phyloP scores from a whole-genome alignment of 164 flowering plant genomes.

The Dillenia suffruticosa region DNA sequence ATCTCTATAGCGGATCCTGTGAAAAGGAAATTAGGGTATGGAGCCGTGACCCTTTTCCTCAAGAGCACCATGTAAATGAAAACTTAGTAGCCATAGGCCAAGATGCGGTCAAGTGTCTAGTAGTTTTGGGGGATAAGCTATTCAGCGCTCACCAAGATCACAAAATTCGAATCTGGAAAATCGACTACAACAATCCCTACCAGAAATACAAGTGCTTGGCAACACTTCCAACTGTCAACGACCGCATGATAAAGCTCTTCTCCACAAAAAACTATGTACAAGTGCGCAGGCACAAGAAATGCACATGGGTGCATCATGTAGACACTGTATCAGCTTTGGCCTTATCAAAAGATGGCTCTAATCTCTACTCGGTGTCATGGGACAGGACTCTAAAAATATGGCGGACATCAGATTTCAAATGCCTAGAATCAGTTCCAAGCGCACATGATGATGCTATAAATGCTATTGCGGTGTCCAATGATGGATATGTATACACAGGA shows the following conservation, averaged over 20 bases:
- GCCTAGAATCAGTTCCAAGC: constrained; percentile 3
- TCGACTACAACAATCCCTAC: constrained; percentile 17
- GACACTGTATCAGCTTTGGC: constrained; percentile 63
- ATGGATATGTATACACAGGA: constrained; percentile 46
- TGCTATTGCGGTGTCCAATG: constrained; percentile 17
- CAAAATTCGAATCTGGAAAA: constrained; percentile 80
- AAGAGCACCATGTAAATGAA: not conserved
- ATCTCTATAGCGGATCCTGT: constrained; percentile 60
- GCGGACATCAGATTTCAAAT: constrained; percentile 9
- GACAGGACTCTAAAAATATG: constrained; percentile 4
- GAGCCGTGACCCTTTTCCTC: constrained; percentile 16
- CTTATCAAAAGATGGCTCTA: not conserved
- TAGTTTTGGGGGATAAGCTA: constrained; percentile 39
- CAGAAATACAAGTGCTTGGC: constrained; percentile 41
- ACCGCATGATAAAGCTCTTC: constrained; percentile 44
- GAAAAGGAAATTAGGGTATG: constrained; percentile 40
- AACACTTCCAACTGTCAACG: constrained; percentile 72
- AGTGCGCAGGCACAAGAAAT: constrained; percentile 63
- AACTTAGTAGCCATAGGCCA: constrained; percentile 35
- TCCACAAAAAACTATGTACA: constrained; percentile 63
- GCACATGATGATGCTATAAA: constrained; percentile 11
- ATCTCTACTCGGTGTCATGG: constrained; percentile 6
- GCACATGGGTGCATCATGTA: constrained; percentile 82
- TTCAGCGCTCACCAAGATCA: constrained; percentile 86
- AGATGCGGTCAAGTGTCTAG: constrained; percentile 75